phyloP scores from a whole-genome alignment of 2,329 filamentous ascomycete genomes.

The Hypoxylon sp. region DNA sequence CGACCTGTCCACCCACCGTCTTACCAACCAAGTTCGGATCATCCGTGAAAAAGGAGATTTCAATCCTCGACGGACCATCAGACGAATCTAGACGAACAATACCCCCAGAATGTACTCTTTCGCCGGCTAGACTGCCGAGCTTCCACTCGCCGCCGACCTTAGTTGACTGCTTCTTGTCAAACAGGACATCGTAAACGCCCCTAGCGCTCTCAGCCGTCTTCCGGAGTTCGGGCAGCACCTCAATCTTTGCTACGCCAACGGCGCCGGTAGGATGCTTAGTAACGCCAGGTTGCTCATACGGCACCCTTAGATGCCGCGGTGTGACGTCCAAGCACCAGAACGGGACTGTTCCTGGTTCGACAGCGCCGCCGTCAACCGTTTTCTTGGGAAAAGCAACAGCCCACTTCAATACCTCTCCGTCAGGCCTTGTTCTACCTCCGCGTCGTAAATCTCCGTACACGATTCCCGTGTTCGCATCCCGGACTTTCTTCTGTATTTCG shows the following conservation, averaged over 20 bases:
- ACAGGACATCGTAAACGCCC: conserved; percentile 52
- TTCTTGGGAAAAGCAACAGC: conserved; percentile 61
- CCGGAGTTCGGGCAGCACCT: conserved; percentile 54
- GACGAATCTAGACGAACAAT: conserved; percentile 14
- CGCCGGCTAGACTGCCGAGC: conserved; percentile 21
- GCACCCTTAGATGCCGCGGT: conserved; percentile 68
- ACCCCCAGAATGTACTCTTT: conserved; percentile 31
- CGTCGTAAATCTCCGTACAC: conserved; percentile 64
- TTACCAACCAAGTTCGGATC: conserved; percentile 24
- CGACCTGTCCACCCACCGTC: conserved; percentile 36
- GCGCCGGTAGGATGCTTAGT: conserved; percentile 67
- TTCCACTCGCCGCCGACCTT: conserved; percentile 12
- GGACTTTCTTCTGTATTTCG: conserved; percentile 57
- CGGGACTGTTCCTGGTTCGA: conserved; percentile 67
- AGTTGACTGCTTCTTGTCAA: conserved; percentile 15
- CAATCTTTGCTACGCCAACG: conserved; percentile 64
- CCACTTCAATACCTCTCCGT: conserved; percentile 72
- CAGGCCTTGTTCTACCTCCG: conserved; percentile 68
- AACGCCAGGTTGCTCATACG: conserved; percentile 56
- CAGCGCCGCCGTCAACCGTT: conserved; percentile 33
- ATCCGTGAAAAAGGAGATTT: conserved; percentile 39
- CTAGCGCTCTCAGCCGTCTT: conserved; percentile 34
- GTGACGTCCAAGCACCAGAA: conserved; percentile 79
- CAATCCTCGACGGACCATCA: conserved; percentile 1
- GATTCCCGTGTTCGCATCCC: conserved; percentile 53